phyloP scores from a whole-genome alignment of 75 land plant species.

The Picea glauca region DNA sequence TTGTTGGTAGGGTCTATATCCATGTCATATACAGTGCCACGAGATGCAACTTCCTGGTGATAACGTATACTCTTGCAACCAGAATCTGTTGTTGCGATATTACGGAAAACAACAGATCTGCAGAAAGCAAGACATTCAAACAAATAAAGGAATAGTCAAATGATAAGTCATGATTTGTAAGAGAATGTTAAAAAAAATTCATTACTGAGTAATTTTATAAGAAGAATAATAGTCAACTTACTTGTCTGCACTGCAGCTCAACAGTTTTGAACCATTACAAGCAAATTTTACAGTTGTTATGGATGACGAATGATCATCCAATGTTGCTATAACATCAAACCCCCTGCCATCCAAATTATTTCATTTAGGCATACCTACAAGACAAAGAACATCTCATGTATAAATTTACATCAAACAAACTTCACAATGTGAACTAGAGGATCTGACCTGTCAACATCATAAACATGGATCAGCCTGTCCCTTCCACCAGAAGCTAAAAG shows the following conservation, averaged over 20 bases:
- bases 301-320: conserved; percentile 74
- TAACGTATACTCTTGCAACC: conserved; percentile 43
- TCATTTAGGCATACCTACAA: not conserved
- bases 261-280: conserved; percentile 44
- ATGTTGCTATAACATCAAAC: conserved; percentile 58
- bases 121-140: not conserved
- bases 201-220: not conserved
- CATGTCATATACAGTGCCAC: conserved; percentile 68
- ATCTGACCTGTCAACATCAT: conserved; percentile 58
- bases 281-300: conserved; percentile 59
- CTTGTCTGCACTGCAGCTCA: conserved; percentile 80
- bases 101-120: conserved; percentile 69
- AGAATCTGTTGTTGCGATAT: conserved; percentile 21
- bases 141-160: not conserved
- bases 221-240: conserved; percentile 11
- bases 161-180: not conserved
- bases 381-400: not conserved
- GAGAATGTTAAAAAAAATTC: not conserved
- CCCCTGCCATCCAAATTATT: conserved; percentile 31
- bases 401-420: not conserved
- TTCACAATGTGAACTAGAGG: not conserved
- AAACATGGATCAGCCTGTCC: conserved; percentile 62
- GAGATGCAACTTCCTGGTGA: conserved; percentile 55
- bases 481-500: conserved; percentile 80
- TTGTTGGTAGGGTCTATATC: conserved; percentile 42